Evolutionary conservation across 2,329 filamentous ascomycete genomes (phyloP), one percentile per base, ranked within the genome.

Genomic region (Mollisia scopiformis): DNA sequence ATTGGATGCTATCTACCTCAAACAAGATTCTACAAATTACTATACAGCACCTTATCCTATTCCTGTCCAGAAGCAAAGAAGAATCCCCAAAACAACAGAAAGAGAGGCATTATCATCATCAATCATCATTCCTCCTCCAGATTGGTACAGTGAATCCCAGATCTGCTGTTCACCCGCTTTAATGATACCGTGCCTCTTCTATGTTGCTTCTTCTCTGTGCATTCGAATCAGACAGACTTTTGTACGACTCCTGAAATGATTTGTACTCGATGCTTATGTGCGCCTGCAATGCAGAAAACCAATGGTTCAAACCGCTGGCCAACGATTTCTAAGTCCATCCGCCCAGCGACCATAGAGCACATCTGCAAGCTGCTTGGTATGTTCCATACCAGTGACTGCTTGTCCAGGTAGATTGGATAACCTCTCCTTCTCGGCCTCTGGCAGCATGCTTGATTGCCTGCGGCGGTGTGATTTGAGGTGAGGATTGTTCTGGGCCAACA

Each of bases 291-390:
- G 55, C 51, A 46, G 27, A 37, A 53, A 54, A 60, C 30, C 1
- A 16, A 35, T 23, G n/a, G 30, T 30, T 64, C 61, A 72, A 30
- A 70, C 66, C 57, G 72, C 78, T 19, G 80, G 78, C 90, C 90
- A 93, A 58, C 90, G 82, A 57, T 85, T 83, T 65, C 88, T 87
- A 69, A 98, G 79, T 1, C 92, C 93, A 61, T 96, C 91, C 2
- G 89, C 87, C 95, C 95, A 99, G 46, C 94, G 86, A 16, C 88
- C 87, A 77, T 97, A 98, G 21, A 99, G 84, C 21, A 96, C 91
- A 74, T 97, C 93, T 1, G 91, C 92, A 37, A 98, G 82, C 73
- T 96, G 87, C 72, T 92, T 92, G 66, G 90, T 91, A 76, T 97
- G 94, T 75, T 97, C 93, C 91, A 97, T 94, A 2, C 93, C 94